Conservation (phyloP, 2,329 filamentous ascomycete species). For the Alternaria novae-zelandiae region DNA sequence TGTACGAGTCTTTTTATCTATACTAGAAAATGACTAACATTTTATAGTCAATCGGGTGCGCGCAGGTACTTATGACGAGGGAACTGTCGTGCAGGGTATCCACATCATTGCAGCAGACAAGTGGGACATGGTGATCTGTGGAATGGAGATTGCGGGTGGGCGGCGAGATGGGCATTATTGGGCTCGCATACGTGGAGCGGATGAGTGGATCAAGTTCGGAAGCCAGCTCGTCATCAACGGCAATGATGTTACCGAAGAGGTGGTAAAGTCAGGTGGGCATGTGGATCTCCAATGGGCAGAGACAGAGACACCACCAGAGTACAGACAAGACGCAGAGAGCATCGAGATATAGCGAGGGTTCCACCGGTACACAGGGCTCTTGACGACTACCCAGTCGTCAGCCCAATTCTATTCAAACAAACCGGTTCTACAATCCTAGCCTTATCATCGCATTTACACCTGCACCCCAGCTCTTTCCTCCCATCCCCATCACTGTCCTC, state of each 20-base stretch:
- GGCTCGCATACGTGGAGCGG: neutral
- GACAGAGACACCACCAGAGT: neutral
- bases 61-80: neutral
- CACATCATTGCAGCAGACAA: neutral
- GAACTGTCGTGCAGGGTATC: neutral
- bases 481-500: neutral
- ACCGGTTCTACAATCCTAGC: conserved; percentile 6
- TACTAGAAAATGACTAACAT: neutral
- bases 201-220: neutral
- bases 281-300: neutral
- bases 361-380: neutral
- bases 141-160: neutral
- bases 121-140: neutral
- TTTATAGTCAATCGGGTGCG: neutral
- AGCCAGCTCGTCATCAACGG: neutral
- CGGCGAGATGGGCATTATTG: neutral
- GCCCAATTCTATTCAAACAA: conserved; percentile 3
- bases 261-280: neutral
- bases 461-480: neutral
- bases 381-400: neutral
- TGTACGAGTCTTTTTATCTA: neutral
- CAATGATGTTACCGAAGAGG: neutral
- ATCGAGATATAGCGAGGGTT: too few species aligned
- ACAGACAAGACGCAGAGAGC: neutral
- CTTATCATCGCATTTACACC: conserved; percentile 8